phyloP scores from a whole-genome alignment of 805 yeast species.

The Scheffersomyces coipomensis region DNA sequence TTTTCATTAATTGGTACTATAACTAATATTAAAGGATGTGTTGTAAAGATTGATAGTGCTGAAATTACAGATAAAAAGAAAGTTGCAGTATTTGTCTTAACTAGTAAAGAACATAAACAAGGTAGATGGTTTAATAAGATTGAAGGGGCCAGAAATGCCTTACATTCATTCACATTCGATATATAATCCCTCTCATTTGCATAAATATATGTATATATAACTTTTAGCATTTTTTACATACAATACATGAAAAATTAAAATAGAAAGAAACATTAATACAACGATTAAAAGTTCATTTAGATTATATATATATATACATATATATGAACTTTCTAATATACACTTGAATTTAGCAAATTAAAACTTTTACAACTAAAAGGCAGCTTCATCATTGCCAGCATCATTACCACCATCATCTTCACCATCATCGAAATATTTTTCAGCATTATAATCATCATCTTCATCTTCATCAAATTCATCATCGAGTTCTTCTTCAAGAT shows the following conservation, averaged over 20 bases:
- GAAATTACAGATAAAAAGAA: slow-evolving; percentile 52
- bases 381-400: slow-evolving; percentile 70
- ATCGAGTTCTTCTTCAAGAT: slow-evolving; percentile 56
- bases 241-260: too few relatives aligned
- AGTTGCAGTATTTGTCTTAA: slow-evolving; percentile 54
- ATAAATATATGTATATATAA: neutral
- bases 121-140: slow-evolving; percentile 80
- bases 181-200: slow-evolving; percentile 11
- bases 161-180: slow-evolving; percentile 39
- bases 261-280: too few relatives aligned
- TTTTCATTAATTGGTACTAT: slow-evolving; percentile 59
- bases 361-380: slow-evolving; percentile 43
- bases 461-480: slow-evolving; percentile 74
- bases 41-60: slow-evolving; percentile 60
- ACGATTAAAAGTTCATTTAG: neutral
- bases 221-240: neutral
- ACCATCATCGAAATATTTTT: slow-evolving; percentile 72
- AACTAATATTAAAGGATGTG: slow-evolving; percentile 64
- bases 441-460: slow-evolving; percentile 79
- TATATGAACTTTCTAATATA: neutral
- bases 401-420: slow-evolving; percentile 58
- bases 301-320: neutral
- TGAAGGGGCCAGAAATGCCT: slow-evolving; percentile 71
- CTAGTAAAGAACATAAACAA: slow-evolving; percentile 81
- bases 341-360: neutral